Conservation (phyloP, 108 stramenopile genomes). For the Pseudonitzschia multiseries region DNA sequence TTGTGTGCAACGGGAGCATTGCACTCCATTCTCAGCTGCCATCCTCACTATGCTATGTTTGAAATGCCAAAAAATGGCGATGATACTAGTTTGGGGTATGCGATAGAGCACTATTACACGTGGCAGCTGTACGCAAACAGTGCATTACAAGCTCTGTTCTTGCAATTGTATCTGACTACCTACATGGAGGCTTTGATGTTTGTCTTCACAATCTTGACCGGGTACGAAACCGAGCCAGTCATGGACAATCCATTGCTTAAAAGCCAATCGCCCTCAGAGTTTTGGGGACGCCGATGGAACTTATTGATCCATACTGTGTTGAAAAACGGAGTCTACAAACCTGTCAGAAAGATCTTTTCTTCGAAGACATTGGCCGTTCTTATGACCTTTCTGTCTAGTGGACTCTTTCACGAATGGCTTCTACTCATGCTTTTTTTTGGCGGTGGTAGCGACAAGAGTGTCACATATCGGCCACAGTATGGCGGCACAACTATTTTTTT, state of each 20-base stretch:
- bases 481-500: conserved; percentile 62
- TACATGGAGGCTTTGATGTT: conserved; percentile 49
- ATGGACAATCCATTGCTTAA: conserved; percentile 59
- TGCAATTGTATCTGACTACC: conserved; percentile 62
- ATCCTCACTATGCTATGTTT: conserved; percentile 6
- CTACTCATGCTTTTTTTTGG: conserved; percentile 21
- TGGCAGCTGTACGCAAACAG: conserved; percentile 34
- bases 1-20: conserved; percentile 25
- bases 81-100: background rate
- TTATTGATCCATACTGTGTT: conserved; percentile 56
- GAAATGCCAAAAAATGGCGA: background rate
- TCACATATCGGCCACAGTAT: conserved; percentile 21
- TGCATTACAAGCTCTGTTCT: conserved; percentile 39
- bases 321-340: conserved; percentile 74
- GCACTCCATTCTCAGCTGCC: conserved; percentile 26
- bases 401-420: conserved; percentile 76
- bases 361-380: conserved; percentile 36
- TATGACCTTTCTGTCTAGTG: conserved; percentile 62
- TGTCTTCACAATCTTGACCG: conserved; percentile 30
- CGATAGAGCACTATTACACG: background rate
- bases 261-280: conserved; percentile 54
- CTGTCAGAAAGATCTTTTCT: conserved; percentile 37
- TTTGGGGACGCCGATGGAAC: conserved; percentile 81
- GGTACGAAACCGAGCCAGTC: conserved; percentile 29
- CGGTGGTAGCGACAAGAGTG: background rate